A percentile compares a stretch with the other conserved stretches of the same genome.
phyloP scores from a whole-genome alignment of 2,329 filamentous ascomycete species.

The Aureobasidium sp. region DNA sequence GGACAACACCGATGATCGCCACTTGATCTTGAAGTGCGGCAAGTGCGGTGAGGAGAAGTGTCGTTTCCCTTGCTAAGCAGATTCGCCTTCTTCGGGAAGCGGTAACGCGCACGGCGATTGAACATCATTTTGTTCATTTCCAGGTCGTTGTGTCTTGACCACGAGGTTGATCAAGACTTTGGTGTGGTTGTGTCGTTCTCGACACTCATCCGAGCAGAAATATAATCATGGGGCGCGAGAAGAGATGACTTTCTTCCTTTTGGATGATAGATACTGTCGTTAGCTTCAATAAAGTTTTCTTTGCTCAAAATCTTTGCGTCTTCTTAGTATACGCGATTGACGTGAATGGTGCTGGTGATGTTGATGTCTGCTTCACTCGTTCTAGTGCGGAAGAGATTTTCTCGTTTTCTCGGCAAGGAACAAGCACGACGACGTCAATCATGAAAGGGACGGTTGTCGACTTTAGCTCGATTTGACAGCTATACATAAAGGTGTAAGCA shows the following conservation, averaged over 20 bases:
- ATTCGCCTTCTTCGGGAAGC: not conserved
- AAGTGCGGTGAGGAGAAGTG: conserved; percentile 1
- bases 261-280: not conserved
- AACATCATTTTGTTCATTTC: not conserved
- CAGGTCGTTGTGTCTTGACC: not conserved
- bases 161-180: not conserved
- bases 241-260: not conserved
- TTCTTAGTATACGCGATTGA: not conserved
- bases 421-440: not conserved
- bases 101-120: not conserved
- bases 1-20: not conserved
- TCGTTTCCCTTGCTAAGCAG: not conserved
- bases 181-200: not conserved
- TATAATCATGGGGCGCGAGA: too few relatives aligned
- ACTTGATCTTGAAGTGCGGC: not conserved
- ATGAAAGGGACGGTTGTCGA: not conserved
- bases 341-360: not conserved
- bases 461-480: not conserved
- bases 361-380: too few relatives aligned
- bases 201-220: not conserved
- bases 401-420: too few relatives aligned
- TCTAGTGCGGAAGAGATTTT: too few relatives aligned
- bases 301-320: not conserved
- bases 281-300: not conserved
- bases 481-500: not conserved